Percentiles rank a stretch among this genome's conserved stretches.
These are phyloP conservation scores for Hymenoscyphus salicellus DNA, from an alignment of 2,329 filamentous ascomycete genomes.

Conservation along the genomic window DNA sequence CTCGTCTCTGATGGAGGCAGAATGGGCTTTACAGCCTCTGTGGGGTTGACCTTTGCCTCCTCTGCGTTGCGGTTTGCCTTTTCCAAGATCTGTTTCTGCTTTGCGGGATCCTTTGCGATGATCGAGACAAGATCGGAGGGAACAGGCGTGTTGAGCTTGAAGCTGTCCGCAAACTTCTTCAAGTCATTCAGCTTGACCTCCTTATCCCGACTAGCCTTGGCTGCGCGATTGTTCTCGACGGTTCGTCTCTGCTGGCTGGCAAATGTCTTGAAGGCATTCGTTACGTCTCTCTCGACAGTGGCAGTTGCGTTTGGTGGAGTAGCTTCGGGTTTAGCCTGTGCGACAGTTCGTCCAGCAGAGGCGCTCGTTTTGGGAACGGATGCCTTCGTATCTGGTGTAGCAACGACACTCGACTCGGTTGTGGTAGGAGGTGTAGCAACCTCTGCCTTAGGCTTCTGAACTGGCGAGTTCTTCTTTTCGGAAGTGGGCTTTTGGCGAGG, in stretches of 20 bases:
- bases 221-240: slow-evolving; percentile 54
- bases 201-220: slow-evolving; percentile 70
- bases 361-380: slow-evolving; percentile 28
- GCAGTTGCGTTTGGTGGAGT: slow-evolving; percentile 55
- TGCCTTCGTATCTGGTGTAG: slow-evolving; percentile 30
- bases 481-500: slow-evolving; percentile 44
- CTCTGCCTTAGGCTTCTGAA: slow-evolving; percentile 28
- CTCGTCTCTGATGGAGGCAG: slow-evolving; percentile 47
- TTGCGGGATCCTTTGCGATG: slow-evolving; percentile 91
- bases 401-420: slow-evolving; percentile 28
- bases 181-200: slow-evolving; percentile 90
- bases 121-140: slow-evolving; percentile 90
- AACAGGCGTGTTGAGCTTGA: slow-evolving; percentile 91
- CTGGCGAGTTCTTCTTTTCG: slow-evolving; percentile 32
- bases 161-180: slow-evolving; percentile 89
- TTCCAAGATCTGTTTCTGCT: slow-evolving; percentile 89
- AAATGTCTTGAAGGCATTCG: slow-evolving; percentile 63
- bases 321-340: slow-evolving; percentile 34
- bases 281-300: slow-evolving; percentile 60
- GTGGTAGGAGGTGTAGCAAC: slow-evolving; percentile 32
- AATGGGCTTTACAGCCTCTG: slow-evolving; percentile 43
- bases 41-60: slow-evolving; percentile 48
- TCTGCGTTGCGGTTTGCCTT: slow-evolving; percentile 77
- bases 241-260: slow-evolving; percentile 55
- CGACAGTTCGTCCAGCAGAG: slow-evolving; percentile 36